phyloP scores from a whole-genome alignment of 371 early-diverging fungal species.

The Mycotypha africana region DNA sequence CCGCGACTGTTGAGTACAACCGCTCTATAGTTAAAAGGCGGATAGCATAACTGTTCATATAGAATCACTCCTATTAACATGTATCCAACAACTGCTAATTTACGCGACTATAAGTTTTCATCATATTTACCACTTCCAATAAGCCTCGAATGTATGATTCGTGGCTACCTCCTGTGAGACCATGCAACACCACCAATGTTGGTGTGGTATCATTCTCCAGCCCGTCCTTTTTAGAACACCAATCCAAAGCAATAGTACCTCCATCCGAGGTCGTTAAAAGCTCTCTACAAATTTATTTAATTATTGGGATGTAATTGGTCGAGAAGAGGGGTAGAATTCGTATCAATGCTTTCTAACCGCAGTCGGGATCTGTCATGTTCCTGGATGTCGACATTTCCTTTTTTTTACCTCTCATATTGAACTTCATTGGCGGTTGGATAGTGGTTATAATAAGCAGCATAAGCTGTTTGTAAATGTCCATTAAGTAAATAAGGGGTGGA shows the following conservation, averaged over 20 bases:
- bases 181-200: slow-evolving; percentile 77
- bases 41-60: slow-evolving; percentile 10
- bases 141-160: slow-evolving; percentile 82
- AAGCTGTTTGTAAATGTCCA: slow-evolving; percentile 60
- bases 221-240: slow-evolving; percentile 56
- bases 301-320: too few species aligned
- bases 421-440: slow-evolving; percentile 31
- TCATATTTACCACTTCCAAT: slow-evolving; percentile 48
- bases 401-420: slow-evolving; percentile 47
- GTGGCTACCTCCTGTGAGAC: slow-evolving; percentile 86
- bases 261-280: slow-evolving; percentile 71
- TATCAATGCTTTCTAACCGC: too few species aligned
- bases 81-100: too few species aligned
- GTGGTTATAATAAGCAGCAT: slow-evolving; percentile 48
- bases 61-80: too few species aligned
- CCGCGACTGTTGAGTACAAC: slow-evolving; percentile 90
- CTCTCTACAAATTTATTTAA: slow-evolving; percentile 59
- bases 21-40: slow-evolving; percentile 58
- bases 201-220: slow-evolving; percentile 53
- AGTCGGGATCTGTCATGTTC: too few species aligned
- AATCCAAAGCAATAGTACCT: slow-evolving; percentile 85
- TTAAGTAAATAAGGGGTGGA: slow-evolving; percentile 56
- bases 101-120: too few species aligned
- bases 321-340: too few species aligned
- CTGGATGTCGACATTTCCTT: too few species aligned